Percentiles rank a stretch among this genome's conserved stretches.
Evolutionary conservation across 2,329 filamentous ascomycete genomes (phyloP).

Genomic region (Leptographium procerum): DNA sequence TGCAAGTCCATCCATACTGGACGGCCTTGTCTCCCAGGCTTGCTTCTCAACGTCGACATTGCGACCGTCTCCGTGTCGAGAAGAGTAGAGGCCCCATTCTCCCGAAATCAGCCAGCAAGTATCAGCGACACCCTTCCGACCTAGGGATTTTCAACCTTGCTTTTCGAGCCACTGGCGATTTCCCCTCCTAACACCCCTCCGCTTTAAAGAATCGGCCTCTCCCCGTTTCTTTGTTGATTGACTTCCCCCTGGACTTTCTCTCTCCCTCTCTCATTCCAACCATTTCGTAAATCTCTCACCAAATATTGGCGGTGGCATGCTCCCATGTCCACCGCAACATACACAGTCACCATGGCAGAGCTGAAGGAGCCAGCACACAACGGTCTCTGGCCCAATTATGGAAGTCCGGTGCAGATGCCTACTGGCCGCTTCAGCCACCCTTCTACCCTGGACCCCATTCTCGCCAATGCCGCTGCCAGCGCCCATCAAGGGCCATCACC

Average conservation of each 20-base stretch:
- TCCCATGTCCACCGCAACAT: conserved; percentile 52
- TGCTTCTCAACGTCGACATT: not conserved
- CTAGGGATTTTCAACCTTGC: not conserved
- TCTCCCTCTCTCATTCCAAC: not conserved
- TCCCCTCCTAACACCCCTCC: not conserved
- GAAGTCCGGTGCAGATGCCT: conserved; percentile 40
- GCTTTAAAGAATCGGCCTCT: conserved; percentile 1
- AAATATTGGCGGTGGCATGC: conserved; percentile 27
- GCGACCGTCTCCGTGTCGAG: not conserved
- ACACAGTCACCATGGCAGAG: conserved; percentile 52
- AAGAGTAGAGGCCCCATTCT: not conserved
- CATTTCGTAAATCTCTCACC: not conserved
- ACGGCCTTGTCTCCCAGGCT: not conserved
- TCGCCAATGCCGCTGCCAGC: conserved; percentile 21
- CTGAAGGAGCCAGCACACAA: conserved; percentile 49
- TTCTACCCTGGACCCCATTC: conserved; percentile 34
- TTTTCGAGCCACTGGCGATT: not conserved
- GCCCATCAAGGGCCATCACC: conserved; percentile 26
- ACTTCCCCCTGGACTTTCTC: no score
- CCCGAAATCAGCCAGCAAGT: not conserved
- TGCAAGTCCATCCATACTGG: not conserved
- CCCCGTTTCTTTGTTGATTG: not conserved
- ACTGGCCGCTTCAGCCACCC: conserved; percentile 33
- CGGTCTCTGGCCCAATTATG: conserved; percentile 48
- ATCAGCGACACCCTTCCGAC: not conserved